phyloP scores from a whole-genome alignment of 148 eudicot species.

The Oxyria digyna region DNA sequence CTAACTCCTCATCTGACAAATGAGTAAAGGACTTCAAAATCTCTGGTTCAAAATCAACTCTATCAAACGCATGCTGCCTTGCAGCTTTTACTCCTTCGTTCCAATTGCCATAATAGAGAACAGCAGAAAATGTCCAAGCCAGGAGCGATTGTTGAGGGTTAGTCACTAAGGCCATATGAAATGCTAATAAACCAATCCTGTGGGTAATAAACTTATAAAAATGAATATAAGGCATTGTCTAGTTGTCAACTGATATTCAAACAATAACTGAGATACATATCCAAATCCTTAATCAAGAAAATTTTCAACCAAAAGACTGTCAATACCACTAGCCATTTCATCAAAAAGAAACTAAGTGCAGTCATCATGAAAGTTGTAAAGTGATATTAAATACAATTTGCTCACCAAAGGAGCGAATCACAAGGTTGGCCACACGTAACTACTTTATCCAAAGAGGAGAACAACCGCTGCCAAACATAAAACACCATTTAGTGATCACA shows the following conservation, averaged over 20 bases:
- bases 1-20: slow-evolving; percentile 52
- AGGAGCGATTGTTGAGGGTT: slow-evolving; percentile 64
- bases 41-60: slow-evolving; percentile 45
- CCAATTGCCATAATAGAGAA: slow-evolving; percentile 66
- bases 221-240: background rate
- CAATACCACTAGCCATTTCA: background rate
- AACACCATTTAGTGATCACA: background rate
- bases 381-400: background rate
- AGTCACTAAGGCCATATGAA: slow-evolving; percentile 57
- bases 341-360: background rate
- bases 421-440: slow-evolving; percentile 73
- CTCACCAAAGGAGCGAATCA: slow-evolving; percentile 65
- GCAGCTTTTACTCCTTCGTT: slow-evolving; percentile 48
- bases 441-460: slow-evolving; percentile 55
- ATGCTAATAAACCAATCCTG: slow-evolving; percentile 80
- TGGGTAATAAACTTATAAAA: background rate
- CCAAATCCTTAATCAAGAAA: background rate
- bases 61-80: slow-evolving; percentile 26
- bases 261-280: background rate
- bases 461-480: slow-evolving; percentile 48
- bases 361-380: background rate
- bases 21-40: slow-evolving; percentile 18
- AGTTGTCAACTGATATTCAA: background rate
- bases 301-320: background rate
- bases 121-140: slow-evolving; percentile 57